Evolutionary conservation across 225 moss, liverwort and hornwort species (phyloP).

Genomic region (Ulota crispa): DNA sequence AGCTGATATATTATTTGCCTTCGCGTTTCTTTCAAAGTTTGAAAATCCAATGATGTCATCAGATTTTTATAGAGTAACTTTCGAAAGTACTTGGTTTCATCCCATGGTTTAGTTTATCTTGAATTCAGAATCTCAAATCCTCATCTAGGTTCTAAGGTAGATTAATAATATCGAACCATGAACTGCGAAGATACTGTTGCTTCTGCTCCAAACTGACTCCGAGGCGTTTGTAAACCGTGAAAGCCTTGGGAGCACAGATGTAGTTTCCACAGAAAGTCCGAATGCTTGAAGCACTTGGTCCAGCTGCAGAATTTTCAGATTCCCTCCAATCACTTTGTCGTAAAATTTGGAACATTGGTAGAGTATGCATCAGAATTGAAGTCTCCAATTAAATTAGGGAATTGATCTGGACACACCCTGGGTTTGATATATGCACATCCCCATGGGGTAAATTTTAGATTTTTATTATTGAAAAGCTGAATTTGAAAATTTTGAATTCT

Average conservation of each 20-base stretch:
- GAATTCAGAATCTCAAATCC: background rate
- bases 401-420: too few relatives aligned
- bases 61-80: background rate
- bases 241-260: background rate
- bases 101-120: background rate
- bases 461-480: too few relatives aligned
- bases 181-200: background rate
- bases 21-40: too few relatives aligned
- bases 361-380: background rate
- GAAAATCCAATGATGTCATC: background rate
- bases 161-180: background rate
- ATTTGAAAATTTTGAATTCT: too few relatives aligned
- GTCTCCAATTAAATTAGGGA: too few relatives aligned
- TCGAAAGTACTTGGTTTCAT: background rate
- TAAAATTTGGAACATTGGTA: background rate
- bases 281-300: background rate
- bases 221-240: background rate
- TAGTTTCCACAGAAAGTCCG: background rate
- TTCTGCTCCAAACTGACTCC: background rate
- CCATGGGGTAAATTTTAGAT: too few relatives aligned
- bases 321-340: background rate
- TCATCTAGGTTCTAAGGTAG: background rate
- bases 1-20: background rate
- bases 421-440: too few relatives aligned
- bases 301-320: background rate